phyloP scores from a whole-genome alignment of 495 filamentous ascomycete genomes.

The Aspergillus sparsus region DNA sequence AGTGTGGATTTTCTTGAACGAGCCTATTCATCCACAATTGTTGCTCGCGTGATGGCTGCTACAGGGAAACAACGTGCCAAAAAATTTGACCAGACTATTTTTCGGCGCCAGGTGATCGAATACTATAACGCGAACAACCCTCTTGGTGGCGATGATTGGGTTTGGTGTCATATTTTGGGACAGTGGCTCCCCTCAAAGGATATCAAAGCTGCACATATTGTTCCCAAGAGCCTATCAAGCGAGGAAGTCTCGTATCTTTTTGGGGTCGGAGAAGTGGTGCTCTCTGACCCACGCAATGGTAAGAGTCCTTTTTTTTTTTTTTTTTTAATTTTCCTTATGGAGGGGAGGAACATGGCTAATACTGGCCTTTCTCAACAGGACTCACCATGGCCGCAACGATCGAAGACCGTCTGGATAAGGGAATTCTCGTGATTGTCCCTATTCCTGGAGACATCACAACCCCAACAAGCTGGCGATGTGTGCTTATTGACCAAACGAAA shows the following conservation, averaged over 20 bases:
- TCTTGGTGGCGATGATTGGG: background rate
- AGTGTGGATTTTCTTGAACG: slow-evolving; percentile 16
- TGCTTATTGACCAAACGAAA: background rate
- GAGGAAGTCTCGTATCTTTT: slow-evolving; percentile 23
- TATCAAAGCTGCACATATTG: slow-evolving; percentile 26
- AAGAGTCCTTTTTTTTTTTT: slow-evolving; percentile 7
- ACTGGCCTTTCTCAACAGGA: background rate
- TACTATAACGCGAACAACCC: slow-evolving; percentile 5
- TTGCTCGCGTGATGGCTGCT: slow-evolving; percentile 20
- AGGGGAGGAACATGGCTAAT: background rate
- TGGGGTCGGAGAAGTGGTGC: slow-evolving; percentile 17
- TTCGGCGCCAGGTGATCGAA: slow-evolving; percentile 12
- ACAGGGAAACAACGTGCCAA: slow-evolving; percentile 12
- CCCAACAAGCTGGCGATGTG: background rate
- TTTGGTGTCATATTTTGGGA: slow-evolving; percentile 20
- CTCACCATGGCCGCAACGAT: background rate
- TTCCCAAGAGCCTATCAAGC: slow-evolving; percentile 18
- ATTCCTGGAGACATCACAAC: background rate
- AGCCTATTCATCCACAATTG: slow-evolving; percentile 18
- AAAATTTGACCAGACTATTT: slow-evolving; percentile 11
- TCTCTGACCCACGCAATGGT: slow-evolving; percentile 10
- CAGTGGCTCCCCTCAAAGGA: background rate
- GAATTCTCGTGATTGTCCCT: background rate
- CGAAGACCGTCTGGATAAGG: background rate
- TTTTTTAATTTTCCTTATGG: background rate